phyloP scores from a whole-genome alignment of 495 filamentous ascomycete species.

The Gamarada debralockiae region DNA sequence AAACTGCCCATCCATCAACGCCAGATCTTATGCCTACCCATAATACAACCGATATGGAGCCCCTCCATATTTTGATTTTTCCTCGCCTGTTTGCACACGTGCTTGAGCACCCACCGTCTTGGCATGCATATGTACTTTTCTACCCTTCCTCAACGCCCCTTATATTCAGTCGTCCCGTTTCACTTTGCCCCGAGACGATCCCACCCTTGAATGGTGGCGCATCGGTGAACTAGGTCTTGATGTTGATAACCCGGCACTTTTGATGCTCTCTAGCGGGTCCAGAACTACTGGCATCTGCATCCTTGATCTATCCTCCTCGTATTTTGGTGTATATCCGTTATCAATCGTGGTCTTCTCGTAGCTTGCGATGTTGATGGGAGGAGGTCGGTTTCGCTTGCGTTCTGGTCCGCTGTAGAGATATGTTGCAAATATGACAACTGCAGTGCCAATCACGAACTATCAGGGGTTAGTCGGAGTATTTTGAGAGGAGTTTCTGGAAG shows the following conservation, averaged over 20 bases:
- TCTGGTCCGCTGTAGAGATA: conserved; percentile 73
- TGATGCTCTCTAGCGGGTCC: conserved; percentile 18
- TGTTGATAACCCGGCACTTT: conserved; percentile 20
- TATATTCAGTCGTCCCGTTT: conserved; percentile 25
- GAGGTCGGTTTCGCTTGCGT: conserved; percentile 53
- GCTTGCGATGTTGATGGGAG: conserved; percentile 69
- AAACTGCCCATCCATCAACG: not conserved
- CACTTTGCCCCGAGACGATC: conserved; percentile 22
- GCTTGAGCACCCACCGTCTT: conserved; percentile 2
- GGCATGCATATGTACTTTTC: not conserved
- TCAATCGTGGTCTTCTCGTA: conserved; percentile 66
- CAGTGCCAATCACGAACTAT: conserved; percentile 79
- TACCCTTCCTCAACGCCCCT: not conserved
- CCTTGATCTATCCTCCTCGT: conserved; percentile 15
- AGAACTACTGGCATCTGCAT: not conserved
- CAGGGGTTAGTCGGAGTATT: not conserved
- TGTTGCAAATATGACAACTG: conserved; percentile 72
- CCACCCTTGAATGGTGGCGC: conserved; percentile 25
- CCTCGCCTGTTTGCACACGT: not conserved
- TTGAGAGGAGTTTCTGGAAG: conserved; percentile 9
- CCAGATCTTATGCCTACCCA: not conserved
- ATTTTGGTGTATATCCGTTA: conserved; percentile 24
- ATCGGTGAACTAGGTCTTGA: conserved; percentile 23
- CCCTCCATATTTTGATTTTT: not conserved
- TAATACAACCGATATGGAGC: not conserved